Evolutionary conservation across 2,329 filamentous ascomycete species (phyloP), one percentile per base, ranked within the genome.

Genomic region (Xylaria sp.): DNA sequence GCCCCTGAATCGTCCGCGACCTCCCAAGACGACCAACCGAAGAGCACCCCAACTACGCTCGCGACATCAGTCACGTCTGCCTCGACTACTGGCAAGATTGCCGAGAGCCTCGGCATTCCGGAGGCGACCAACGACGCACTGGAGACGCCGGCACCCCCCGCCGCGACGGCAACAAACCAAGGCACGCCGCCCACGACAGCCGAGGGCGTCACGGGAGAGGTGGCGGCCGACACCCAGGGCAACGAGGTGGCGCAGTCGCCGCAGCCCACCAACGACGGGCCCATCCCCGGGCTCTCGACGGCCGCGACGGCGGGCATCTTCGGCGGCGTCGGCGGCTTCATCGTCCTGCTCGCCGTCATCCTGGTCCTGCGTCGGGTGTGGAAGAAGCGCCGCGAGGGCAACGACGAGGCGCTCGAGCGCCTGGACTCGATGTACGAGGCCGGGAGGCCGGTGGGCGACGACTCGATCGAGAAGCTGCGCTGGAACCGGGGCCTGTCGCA

Each of bases 401-500:
- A 65, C 44, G 61, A 68, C 21, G 67, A 68, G 16, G 61, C 62
- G 1, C 34, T 65, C 11, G 53, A 57, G 18, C 59, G 62, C 38
- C 58, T 69, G 1, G 67, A 70, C 50, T 57, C 54, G 44, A 63
- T 68, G 62, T 70, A 69, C 52, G 66, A 69, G 47, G 40, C 61
- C 1, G 67, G 66, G 22, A 64, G 64, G 48, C 62, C 68, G 0
- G 54, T 59, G 7, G 62, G 62, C n/a, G 39, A 48, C 26, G 56
- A 59, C 34, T 65, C 65, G 4, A 65, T 54, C 11, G 64, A 66
- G 13, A 61, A 52, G 43, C 53, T 65, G n/a, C 64, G 66, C 39
- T 70, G 69, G 69, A 67, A 69, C 43, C 65, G 59, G 48, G 67
- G 66, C 13, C 44, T 70, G 38, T 68, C 68, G 21, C 54, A 60